phyloP scores from a whole-genome alignment of 257 asterid species.

The Henckelia pumila region DNA sequence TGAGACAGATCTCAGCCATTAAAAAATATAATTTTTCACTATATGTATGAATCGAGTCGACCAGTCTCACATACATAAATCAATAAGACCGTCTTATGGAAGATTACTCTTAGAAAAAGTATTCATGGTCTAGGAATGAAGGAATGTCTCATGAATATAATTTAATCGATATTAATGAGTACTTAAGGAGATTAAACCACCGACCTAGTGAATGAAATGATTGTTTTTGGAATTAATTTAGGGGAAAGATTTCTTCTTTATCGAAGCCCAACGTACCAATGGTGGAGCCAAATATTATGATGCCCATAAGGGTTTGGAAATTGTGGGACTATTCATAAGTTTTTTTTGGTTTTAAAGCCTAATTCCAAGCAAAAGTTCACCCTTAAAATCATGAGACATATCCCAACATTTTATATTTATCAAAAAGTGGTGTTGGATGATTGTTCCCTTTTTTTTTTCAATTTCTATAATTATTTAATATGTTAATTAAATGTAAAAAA shows the following conservation, averaged over 20 bases:
- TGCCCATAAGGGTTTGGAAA: conserved; percentile 25
- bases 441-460: too few species aligned
- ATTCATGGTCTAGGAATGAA: too few species aligned
- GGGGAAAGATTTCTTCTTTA: conserved; percentile 11
- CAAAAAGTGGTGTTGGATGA: too few species aligned
- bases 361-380: neutral
- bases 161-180: neutral
- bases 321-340: conserved; percentile 36
- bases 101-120: too few species aligned
- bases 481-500: too few species aligned
- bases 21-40: too few species aligned
- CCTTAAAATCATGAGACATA: neutral
- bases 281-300: conserved; percentile 28
- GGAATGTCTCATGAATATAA: conserved; percentile 4
- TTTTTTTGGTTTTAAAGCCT: conserved; percentile 38
- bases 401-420: neutral
- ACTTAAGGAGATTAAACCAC: neutral
- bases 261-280: conserved; percentile 18
- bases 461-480: too few species aligned
- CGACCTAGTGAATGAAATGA: conserved; percentile 32
- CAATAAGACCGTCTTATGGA: too few species aligned
- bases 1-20: too few species aligned
- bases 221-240: conserved; percentile 27
- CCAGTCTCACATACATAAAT: too few species aligned
- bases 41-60: too few species aligned